A percentile compares a stretch with the other conserved stretches of the same genome.
These are phyloP conservation scores for Aspergillus nomiae DNA, from an alignment of 2,329 filamentous ascomycete genomes.

Conservation along the genomic window DNA sequence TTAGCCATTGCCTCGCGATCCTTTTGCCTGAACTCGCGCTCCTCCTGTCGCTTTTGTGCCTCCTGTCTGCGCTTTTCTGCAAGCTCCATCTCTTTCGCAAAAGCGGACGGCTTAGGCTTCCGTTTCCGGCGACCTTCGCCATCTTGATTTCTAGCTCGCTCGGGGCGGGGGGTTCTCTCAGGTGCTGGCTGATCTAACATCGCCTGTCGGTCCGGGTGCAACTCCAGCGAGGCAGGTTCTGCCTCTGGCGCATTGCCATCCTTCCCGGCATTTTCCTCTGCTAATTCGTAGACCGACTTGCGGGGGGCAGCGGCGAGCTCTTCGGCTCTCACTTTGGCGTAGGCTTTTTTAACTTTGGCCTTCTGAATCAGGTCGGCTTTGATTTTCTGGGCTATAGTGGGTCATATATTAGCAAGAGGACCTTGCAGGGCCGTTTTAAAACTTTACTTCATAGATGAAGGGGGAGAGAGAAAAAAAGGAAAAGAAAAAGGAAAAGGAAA, in stretches of 20 bases:
- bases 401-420: slow-evolving; percentile 8
- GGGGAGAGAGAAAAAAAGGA: background rate
- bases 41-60: slow-evolving; percentile 64
- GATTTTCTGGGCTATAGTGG: slow-evolving; percentile 72
- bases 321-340: slow-evolving; percentile 78
- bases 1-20: slow-evolving; percentile 68
- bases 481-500: background rate
- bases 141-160: slow-evolving; percentile 28
- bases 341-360: slow-evolving; percentile 89
- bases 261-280: slow-evolving; percentile 21
- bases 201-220: slow-evolving; percentile 63
- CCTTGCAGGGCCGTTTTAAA: background rate
- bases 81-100: slow-evolving; percentile 70
- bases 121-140: slow-evolving; percentile 32
- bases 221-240: slow-evolving; percentile 49
- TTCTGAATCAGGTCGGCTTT: slow-evolving; percentile 88
- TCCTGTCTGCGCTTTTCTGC: slow-evolving; percentile 61
- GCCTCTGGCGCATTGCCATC: slow-evolving; percentile 10
- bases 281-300: slow-evolving; percentile 36
- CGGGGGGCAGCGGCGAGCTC: slow-evolving; percentile 44
- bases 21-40: slow-evolving; percentile 70
- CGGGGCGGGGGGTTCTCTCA: slow-evolving; percentile 21
- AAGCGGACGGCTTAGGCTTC: slow-evolving; percentile 51
- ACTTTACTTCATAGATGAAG: background rate
- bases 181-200: slow-evolving; percentile 54